phyloP scores from a whole-genome alignment of 1,284 basidiomycete species.

The Ustilago sp. region DNA sequence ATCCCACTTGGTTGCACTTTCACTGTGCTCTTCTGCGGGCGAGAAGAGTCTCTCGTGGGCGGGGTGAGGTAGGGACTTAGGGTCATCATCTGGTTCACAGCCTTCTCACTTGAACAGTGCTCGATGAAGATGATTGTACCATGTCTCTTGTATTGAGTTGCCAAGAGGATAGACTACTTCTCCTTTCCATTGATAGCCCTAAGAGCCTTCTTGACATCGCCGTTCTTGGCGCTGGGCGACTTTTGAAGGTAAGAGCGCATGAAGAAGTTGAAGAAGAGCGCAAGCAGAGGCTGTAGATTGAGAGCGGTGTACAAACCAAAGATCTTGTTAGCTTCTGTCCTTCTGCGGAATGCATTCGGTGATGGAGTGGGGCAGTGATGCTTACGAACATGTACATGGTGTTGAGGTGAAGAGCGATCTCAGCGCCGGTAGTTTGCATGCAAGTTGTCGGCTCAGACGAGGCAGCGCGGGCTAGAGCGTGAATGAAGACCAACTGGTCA shows the following conservation, averaged over 20 bases:
- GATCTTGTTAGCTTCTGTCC: background rate
- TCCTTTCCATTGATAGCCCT: background rate
- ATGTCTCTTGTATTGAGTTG: background rate
- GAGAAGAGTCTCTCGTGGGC: too few species aligned
- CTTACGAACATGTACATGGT: constrained; percentile 62
- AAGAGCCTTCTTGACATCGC: background rate
- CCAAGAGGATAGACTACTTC: background rate
- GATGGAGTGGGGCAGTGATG: background rate
- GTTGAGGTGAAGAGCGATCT: constrained; percentile 61
- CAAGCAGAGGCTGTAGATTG: constrained; percentile 50
- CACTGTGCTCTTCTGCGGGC: too few species aligned
- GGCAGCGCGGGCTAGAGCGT: constrained; percentile 35
- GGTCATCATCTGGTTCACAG: too few species aligned
- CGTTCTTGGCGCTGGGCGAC: constrained; percentile 8
- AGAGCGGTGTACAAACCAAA: too few species aligned
- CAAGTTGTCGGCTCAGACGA: constrained; percentile 39
- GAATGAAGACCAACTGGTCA: constrained; percentile 24
- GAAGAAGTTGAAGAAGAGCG: constrained; percentile 63
- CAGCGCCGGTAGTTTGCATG: constrained; percentile 54
- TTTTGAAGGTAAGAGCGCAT: constrained; percentile 52
- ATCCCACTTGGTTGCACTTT: too few species aligned
- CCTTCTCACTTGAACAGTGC: too few species aligned
- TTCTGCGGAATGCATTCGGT: background rate
- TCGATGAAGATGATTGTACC: too few species aligned
- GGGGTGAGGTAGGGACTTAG: too few species aligned